These are phyloP conservation scores for Heliamphora exappendiculata DNA, from an alignment of 148 eudicot species.

Conservation along the genomic window DNA sequence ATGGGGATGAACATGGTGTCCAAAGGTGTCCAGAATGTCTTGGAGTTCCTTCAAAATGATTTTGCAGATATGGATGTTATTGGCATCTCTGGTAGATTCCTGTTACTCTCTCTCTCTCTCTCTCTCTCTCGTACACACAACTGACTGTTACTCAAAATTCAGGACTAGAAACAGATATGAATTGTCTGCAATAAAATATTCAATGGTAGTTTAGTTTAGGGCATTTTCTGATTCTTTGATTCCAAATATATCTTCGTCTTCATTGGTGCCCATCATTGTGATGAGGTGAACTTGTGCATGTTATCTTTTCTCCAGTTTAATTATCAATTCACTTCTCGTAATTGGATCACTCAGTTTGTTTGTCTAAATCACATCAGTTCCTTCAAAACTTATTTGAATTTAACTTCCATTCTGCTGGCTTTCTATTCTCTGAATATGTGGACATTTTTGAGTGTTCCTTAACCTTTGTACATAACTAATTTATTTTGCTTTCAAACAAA, in stretches of 20 bases:
- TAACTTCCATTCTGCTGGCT: not conserved
- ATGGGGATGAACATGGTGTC: slow-evolving; percentile 52
- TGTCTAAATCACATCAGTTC: not conserved
- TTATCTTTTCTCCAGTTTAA: no score
- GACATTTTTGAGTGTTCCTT: not conserved
- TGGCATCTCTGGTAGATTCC: slow-evolving; percentile 30
- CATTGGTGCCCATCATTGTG: not conserved
- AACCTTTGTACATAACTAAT: not conserved
- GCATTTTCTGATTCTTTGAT: not conserved
- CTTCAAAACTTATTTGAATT: not conserved
- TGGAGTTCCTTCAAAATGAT: slow-evolving; percentile 31
- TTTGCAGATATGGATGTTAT: slow-evolving; percentile 41
- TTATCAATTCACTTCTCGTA: no score
- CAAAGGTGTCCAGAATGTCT: slow-evolving; percentile 37
- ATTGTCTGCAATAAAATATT: not conserved
- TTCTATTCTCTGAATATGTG: not conserved
- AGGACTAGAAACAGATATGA: not conserved
- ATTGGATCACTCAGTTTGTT: no score
- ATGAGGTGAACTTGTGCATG: no score
- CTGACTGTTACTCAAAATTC: not conserved
- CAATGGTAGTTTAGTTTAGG: not conserved
- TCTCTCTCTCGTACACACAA: not conserved
- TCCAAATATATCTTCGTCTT: not conserved
- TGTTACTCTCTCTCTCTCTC: not conserved
- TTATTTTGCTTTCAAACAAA: not conserved